Evolutionary conservation across 2,329 filamentous ascomycete species (phyloP), one percentile per base, ranked within the genome.

Genomic region (Didymella pomorum): DNA sequence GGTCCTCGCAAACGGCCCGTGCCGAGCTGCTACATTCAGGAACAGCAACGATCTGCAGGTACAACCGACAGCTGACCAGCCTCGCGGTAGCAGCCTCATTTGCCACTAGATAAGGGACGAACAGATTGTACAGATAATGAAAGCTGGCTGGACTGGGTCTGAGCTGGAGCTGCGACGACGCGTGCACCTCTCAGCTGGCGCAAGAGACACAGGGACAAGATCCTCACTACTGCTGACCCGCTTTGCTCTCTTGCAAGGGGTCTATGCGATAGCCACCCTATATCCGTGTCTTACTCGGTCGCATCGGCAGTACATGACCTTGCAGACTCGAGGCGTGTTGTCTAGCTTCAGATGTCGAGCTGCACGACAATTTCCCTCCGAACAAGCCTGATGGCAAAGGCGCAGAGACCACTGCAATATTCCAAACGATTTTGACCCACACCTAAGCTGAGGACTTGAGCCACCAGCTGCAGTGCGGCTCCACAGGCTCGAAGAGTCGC

Each of bases 41-140:
- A 51, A 39, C 46, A 51, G 53, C 41, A 56, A 56, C 20, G 53
- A 56, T 56, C 46, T 45, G 12, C 53, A 50, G 46, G 46, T 23
- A 56, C 53, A 21, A 7, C 5, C 23, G 21, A 3, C 18, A n/a
- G 49, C 45, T 31, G 41, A 45, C 23, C 46, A 51, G 46, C 37
- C 41, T 37, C 23, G 46, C 39, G 20, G 29, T 26, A 37, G 8
- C n/a, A 49, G 46, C 33, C 35, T 49, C n/a, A 41, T 25, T 12
- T 28, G n/a, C 21, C 45, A 35, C 21, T 14, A 48, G 18, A 47
- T 21, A 11, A 9, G 18, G 9, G 9, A 20, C 2, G n/a, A 11
- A n/a, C 18, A 20, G 4, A 20, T 11, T 4, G 9, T 11, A 9
- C 11, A 28, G 2, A 20, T 11, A 18, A 20, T 14, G 35, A 4